A percentile compares a stretch with the other conserved stretches of the same genome.
These are phyloP conservation scores for Tylopilus sp. DNA, from an alignment of 1,284 basidiomycete species.

Conservation along the genomic window DNA sequence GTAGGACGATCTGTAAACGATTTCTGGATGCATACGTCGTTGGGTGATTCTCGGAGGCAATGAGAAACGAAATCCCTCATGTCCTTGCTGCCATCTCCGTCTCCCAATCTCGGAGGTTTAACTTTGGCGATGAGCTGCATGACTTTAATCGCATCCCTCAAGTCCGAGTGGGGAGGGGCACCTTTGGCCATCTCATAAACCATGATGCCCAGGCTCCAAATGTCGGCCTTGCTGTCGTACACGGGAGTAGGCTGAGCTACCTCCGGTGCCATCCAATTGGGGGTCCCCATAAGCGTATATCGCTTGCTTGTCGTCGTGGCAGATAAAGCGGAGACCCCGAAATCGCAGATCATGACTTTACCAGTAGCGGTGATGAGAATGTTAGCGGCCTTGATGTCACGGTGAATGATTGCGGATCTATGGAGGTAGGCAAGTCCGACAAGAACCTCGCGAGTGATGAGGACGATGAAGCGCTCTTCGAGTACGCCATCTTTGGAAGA, in stretches of 20 bases:
- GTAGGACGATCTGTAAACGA: not conserved
- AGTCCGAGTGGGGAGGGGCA: conserved; percentile 83
- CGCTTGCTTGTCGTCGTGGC: conserved; percentile 85
- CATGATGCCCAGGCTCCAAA: conserved; percentile 95
- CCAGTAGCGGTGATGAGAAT: conserved; percentile 83
- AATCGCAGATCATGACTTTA: conserved; percentile 92
- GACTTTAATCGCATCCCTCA: conserved; percentile 79
- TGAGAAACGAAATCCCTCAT: conserved; percentile 86
- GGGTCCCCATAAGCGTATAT: conserved; percentile 92
- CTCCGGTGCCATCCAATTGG: conserved; percentile 99
- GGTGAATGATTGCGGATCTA: conserved; percentile 90
- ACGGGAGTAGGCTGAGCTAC: conserved; percentile 83
- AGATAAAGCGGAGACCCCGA: conserved; percentile 92
- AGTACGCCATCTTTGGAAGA: conserved; percentile 78
- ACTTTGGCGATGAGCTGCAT: conserved; percentile 88
- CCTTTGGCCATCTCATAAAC: conserved; percentile 94
- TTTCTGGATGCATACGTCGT: conserved; percentile 51
- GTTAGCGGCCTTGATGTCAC: conserved; percentile 96
- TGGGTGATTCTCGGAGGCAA: conserved; percentile 82
- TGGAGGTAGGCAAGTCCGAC: conserved; percentile 85
- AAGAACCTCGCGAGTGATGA: conserved; percentile 89
- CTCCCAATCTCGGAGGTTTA: conserved; percentile 76
- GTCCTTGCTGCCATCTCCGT: conserved; percentile 75
- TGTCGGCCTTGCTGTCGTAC: conserved; percentile 94
- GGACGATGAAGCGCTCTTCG: conserved; percentile 84